Conservation (phyloP, 148 eudicot species). For the Rhododendron ferrugineum region DNA sequence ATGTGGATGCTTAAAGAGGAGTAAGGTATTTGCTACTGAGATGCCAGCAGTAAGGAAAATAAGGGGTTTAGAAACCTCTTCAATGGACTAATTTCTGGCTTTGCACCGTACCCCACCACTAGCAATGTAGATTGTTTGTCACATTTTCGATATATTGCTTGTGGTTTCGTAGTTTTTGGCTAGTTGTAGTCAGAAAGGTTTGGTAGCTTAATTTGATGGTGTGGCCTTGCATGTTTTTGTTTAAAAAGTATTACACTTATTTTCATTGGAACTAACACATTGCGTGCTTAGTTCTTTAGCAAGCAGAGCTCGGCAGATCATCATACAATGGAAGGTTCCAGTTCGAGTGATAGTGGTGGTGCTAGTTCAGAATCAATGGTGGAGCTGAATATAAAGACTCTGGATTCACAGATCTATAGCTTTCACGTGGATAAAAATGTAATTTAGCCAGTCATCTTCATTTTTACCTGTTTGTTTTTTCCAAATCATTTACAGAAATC, state of each 20-base stretch:
- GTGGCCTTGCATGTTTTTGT: not conserved
- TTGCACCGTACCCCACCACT: not conserved
- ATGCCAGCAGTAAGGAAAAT: not conserved
- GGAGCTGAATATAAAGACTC: conserved; percentile 78
- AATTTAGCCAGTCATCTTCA: conserved; percentile 7
- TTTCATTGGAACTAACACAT: not conserved
- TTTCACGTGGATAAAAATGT: conserved; percentile 67
- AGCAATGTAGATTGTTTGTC: not conserved
- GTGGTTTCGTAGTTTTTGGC: not conserved
- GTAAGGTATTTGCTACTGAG: not conserved
- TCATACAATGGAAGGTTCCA: conserved; percentile 45
- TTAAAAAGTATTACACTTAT: not conserved
- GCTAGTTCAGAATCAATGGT: conserved; percentile 46
- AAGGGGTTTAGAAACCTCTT: no score
- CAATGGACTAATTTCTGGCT: not conserved
- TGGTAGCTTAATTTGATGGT: not conserved
- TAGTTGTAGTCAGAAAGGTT: not conserved
- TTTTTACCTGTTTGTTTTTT: not conserved
- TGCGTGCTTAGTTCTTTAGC: not conserved
- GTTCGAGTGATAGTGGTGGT: conserved; percentile 39
- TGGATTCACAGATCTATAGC: conserved; percentile 60
- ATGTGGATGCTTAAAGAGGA: not conserved
- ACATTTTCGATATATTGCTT: not conserved
- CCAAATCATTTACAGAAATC: not conserved
- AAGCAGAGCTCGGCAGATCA: conserved; percentile 29